Evolutionary conservation across 1,284 basidiomycete genomes (phyloP).

Genomic region (Rhodofomes roseus): DNA sequence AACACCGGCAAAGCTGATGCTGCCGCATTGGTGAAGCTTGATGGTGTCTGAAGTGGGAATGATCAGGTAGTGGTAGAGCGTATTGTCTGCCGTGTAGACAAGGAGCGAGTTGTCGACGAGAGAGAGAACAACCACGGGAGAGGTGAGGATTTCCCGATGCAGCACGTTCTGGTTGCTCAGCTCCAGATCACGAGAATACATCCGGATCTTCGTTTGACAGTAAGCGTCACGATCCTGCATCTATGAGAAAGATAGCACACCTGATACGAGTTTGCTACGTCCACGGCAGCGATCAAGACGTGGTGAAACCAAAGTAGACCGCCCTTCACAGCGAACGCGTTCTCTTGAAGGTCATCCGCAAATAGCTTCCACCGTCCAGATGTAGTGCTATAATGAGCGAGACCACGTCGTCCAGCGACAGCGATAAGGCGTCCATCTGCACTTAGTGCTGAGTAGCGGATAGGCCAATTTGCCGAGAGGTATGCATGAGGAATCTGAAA

Average conservation of each 20-base stretch:
- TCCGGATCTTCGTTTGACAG: constrained; percentile 61
- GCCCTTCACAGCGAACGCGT: constrained; percentile 85
- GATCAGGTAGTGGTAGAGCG: constrained; percentile 90
- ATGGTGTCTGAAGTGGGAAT: constrained; percentile 83
- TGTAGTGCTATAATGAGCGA: constrained; percentile 91
- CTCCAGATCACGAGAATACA: constrained; percentile 95
- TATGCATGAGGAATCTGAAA: constrained; percentile 84
- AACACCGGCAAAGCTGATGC: constrained; percentile 92
- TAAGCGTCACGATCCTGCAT: neutral
- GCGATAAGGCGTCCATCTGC: constrained; percentile 91
- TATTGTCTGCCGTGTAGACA: constrained; percentile 97
- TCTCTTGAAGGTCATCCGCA: constrained; percentile 81
- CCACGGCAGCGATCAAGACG: constrained; percentile 89
- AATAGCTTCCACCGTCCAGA: constrained; percentile 97
- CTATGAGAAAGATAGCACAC: constrained; percentile 36
- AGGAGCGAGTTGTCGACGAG: constrained; percentile 96
- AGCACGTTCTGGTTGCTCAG: constrained; percentile 85
- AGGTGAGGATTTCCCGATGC: constrained; percentile 76
- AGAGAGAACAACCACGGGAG: constrained; percentile 81
- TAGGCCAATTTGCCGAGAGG: constrained; percentile 91
- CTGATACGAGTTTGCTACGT: constrained; percentile 77
- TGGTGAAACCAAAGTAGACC: constrained; percentile 98
- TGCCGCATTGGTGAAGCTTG: constrained; percentile 87
- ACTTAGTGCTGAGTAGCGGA: constrained; percentile 90
- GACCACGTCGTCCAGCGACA: constrained; percentile 86